Evolutionary conservation across 306 rosid genomes (phyloP).

Genomic region (Pyrus betulifolia): DNA sequence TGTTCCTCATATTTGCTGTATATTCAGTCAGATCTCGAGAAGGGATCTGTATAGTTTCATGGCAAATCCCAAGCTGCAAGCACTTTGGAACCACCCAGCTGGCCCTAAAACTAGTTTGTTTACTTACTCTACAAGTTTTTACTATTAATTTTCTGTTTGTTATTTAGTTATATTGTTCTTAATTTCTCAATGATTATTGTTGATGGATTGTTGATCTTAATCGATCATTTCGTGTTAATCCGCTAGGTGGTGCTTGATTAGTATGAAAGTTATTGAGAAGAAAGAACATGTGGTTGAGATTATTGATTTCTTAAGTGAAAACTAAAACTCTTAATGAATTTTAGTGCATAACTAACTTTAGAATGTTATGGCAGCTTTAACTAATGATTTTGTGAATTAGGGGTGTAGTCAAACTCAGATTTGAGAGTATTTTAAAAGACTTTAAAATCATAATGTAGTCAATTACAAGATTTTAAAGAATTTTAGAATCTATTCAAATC

Average conservation of each 20-base stretch:
- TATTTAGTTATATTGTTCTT: neutral
- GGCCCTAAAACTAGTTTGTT: constrained; percentile 12
- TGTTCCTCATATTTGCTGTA: neutral
- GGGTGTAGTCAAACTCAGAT: no score
- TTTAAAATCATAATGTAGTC: no score
- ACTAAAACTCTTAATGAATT: neutral
- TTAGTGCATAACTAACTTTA: neutral
- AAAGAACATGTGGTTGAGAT: neutral
- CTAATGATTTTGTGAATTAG: neutral
- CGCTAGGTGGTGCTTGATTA: neutral
- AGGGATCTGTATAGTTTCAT: neutral
- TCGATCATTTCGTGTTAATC: neutral
- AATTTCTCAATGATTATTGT: neutral
- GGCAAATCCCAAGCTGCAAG: constrained; percentile 5
- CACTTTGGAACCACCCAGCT: constrained; percentile 14
- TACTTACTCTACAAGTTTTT: neutral
- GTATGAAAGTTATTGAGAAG: neutral
- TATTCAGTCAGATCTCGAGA: neutral
- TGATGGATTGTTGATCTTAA: neutral
- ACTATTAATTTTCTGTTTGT: neutral
- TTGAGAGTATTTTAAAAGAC: no score
- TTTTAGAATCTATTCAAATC: no score
- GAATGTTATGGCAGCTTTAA: neutral
- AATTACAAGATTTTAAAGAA: no score
- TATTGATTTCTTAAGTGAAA: neutral